Evolutionary conservation across 495 filamentous ascomycete genomes (phyloP).

Genomic region (Pseudevernia furfuracea): DNA sequence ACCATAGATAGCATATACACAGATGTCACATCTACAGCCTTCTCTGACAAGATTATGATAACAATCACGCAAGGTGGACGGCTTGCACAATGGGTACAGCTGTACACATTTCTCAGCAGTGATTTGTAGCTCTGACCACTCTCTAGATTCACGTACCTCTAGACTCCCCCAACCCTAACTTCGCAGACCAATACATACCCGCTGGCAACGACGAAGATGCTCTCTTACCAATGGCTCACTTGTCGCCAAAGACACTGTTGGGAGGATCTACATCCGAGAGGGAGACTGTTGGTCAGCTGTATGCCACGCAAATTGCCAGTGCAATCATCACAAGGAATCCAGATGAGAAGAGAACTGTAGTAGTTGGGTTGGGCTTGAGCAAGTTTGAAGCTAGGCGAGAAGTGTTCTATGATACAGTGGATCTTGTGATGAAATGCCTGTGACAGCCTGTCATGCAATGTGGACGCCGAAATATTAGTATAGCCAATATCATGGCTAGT

Average conservation of each 20-base stretch:
- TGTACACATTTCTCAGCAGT: slow-evolving; percentile 10
- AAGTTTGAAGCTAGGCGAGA: slow-evolving; percentile 56
- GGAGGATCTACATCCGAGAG: slow-evolving; percentile 74
- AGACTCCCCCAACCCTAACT: slow-evolving; percentile 53
- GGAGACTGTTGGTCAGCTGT: slow-evolving; percentile 77
- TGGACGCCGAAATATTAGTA: background rate
- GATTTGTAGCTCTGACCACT: background rate
- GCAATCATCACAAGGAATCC: slow-evolving; percentile 63
- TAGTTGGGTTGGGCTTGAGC: slow-evolving; percentile 74
- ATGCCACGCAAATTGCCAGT: slow-evolving; percentile 81
- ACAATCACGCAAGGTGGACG: slow-evolving; percentile 81
- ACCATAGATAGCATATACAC: slow-evolving; percentile 60
- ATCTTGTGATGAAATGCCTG: slow-evolving; percentile 64
- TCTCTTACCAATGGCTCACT: slow-evolving; percentile 66
- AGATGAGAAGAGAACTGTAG: slow-evolving; percentile 67
- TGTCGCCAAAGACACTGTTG: slow-evolving; percentile 82
- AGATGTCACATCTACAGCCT: slow-evolving; percentile 59
- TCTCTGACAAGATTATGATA: slow-evolving; percentile 87
- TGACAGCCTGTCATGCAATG: slow-evolving; percentile 27
- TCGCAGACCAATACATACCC: slow-evolving; percentile 47
- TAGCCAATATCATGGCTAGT: background rate
- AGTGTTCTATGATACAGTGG: slow-evolving; percentile 74
- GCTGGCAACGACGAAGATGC: slow-evolving; percentile 44
- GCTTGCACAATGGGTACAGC: slow-evolving; percentile 80
- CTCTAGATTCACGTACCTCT: slow-evolving; percentile 80